Evolutionary conservation across 2,329 filamentous ascomycete genomes (phyloP), one percentile per base, ranked within the genome.

Genomic region (Xylariales sp.): DNA sequence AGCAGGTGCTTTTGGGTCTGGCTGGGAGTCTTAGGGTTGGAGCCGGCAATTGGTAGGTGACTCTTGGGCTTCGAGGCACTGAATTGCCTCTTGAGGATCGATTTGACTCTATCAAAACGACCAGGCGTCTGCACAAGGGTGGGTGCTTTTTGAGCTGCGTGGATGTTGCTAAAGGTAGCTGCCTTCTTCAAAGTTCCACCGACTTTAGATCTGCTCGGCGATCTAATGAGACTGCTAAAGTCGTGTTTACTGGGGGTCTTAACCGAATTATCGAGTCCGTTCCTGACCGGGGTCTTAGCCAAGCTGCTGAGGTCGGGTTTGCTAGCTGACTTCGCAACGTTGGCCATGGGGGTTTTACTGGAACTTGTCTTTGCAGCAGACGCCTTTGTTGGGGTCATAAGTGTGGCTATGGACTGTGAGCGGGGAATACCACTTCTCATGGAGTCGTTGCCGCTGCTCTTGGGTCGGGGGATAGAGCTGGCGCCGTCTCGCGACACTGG

Each of bases 311-410:
- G 43, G 19, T 61, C 60, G 14, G 67, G 65, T 52, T 75, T 80
- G 17, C 71, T 72, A 7, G 76, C 62, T 8, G 78, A 77, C 33
- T 70, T 75, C 20, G 74, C 67, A 54, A 78, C 70, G 14, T 66
- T 70, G 16, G 66, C 66, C 37, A 71, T 75, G 30, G 75, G 63
- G 6, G 70, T 66, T 52, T 76, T 80, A 37, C 65, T 63, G 47
- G 70, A 79, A 38, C 72, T 63, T 32, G 73, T 64, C 29, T 83
- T 80, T 23, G 81, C 77, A 36, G 86, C 60, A 1, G 85, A 88
- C 6, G 87, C 69, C 57, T 88, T 88, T 7, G 86, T 93, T 0
- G 89, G 88, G 5, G 87, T 94, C 60, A 82, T 76, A 20, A 91
- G 66, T 42, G 69, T 80, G 44, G 70, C 67, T 42, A 70, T 62